Conservation (phyloP, 2,329 filamentous ascomycete species). For the Fusarium sp. region DNA sequence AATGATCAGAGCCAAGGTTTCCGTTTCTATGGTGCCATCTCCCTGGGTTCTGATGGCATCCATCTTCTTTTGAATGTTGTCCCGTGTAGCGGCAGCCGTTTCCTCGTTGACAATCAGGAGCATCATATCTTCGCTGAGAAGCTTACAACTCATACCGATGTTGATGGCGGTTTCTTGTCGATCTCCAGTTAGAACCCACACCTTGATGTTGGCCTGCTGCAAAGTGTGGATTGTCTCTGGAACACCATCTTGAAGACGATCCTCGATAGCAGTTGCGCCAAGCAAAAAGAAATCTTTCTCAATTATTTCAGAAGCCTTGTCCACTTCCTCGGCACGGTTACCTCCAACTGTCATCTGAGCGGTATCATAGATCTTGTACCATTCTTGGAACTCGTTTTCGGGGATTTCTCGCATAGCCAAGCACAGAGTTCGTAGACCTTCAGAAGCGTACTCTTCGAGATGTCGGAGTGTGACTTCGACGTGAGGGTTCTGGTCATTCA, state of each 20-base stretch:
- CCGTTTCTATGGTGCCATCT: slow-evolving; percentile 81
- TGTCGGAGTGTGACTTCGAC: slow-evolving; percentile 93
- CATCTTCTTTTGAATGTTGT: slow-evolving; percentile 94
- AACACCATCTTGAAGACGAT: slow-evolving; percentile 95
- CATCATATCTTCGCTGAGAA: slow-evolving; percentile 99
- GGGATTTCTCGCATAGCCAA: slow-evolving; percentile 94
- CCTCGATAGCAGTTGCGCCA: slow-evolving; percentile 96
- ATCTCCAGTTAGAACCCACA: slow-evolving; percentile 98
- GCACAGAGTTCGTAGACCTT: slow-evolving; percentile 94
- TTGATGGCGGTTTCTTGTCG: slow-evolving; percentile 99
- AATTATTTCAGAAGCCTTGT: slow-evolving; percentile 96
- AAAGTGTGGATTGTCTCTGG: slow-evolving; percentile 98
- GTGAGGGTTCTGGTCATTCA: slow-evolving; percentile 86
- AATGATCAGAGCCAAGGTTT: slow-evolving; percentile 91
- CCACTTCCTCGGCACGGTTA: slow-evolving; percentile 92
- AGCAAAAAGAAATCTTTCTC: slow-evolving; percentile 93
- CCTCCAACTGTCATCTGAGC: slow-evolving; percentile 92
- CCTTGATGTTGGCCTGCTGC: slow-evolving; percentile 96
- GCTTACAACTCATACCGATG: slow-evolving; percentile 99
- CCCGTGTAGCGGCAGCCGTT: slow-evolving; percentile 79
- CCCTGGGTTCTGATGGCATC: slow-evolving; percentile 90
- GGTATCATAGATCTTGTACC: slow-evolving; percentile 88
- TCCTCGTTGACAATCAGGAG: slow-evolving; percentile 97
- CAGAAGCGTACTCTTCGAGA: slow-evolving; percentile 98
- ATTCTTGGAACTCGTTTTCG: slow-evolving; percentile 89